Base-by-base conservation (phyloP, 2,329 filamentous ascomycete species). In the Verticillium tricorpus region DNA sequence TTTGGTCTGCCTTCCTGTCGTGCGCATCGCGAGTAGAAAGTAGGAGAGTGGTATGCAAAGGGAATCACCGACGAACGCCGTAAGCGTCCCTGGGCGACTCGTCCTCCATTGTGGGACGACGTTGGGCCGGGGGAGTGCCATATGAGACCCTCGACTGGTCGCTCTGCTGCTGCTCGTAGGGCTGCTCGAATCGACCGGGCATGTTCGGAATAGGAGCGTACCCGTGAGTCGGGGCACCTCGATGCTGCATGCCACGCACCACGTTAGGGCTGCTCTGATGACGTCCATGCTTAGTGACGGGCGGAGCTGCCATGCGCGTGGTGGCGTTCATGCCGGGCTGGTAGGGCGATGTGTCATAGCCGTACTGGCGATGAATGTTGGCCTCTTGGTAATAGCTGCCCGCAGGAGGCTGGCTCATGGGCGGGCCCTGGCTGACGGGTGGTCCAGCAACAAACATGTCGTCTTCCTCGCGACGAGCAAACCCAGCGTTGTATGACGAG, bases 201-300 rank as follows among this genome's bases (percentile, higher is more conserved):
- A 64, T 62, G 58, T 62, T 64, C 8, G 65, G 57, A 31, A 59
- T 45, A 15, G 63, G 57, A 2, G 64, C 56, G 40, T 66, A 67
- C 25, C 60, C 65, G 58, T 64, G 64, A 55, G 61, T 54, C 5
- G 64, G 62, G 14, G 64, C 59, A 45, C 61, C 57, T 39, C 61
- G 61, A 22, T 64, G 63, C 31, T 31, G 25, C 64, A 65, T 63
- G 19, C 39, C 57, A 58, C 63, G 63, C 25, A 62, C 61, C 39
- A 62, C 63, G 40, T 59, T 65, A 4, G 54, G 54, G 22, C 54
- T 56, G 60, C 72, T 75, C 62, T 72, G 72, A 45, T 73, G 71
- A 22, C 72, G 72, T 5, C 58, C 60, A 60, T 75, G 72, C 50
- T 68, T 66, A 40, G 60, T 62, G 56, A 57, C 57, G 19, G 60